Evolutionary conservation across 2,329 filamentous ascomycete genomes (phyloP), one percentile per base, ranked within the genome.

Genomic region (Calonectria montana): DNA sequence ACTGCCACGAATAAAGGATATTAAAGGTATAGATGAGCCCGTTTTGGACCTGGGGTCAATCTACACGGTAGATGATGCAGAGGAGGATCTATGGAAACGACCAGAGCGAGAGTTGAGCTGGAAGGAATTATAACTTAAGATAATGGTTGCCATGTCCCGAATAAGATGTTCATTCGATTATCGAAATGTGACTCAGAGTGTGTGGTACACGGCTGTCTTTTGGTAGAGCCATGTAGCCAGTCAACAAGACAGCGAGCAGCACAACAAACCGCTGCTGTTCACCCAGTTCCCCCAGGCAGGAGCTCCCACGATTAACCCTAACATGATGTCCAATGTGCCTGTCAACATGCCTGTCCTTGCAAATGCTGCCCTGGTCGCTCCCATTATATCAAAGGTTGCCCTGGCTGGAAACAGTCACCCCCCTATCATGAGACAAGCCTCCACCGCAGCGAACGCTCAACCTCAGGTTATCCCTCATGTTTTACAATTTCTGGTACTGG

Each of bases 211-310:
- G 29, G 29, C 29, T 31, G n/a, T n/a, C n/a, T n/a, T n/a, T n/a
- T n/a, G n/a, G n/a, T n/a, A n/a, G n/a, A n/a, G n/a, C n/a, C n/a
- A n/a, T n/a, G n/a, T n/a, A 84, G 84, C 23, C 87, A 89, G 63
- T 72, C 81, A 1, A 72, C 77, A 23, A 77, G 80, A 50, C 78
- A 78, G 39, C 77, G 76, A 16, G 68, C 71, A 4, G 71, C 70
- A 16, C 70, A 70, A 15, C 16, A 65, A 45, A 57, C 37, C 9
- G 5, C 45, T 18, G 16, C 29, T 10, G n/a, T 29, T 18, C 31
- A 47, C 13, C 25, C 37, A 4, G 48, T 48, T 5, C 25, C 53
- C 2, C 15, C 66, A 8, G 43, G 62, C n/a, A 12, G 65, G 47
- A 25, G 59, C 53, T 23, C 61, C 50, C 39, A 53, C 37, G n/a